Evolutionary conservation across 2,329 filamentous ascomycete species (phyloP).

Genomic region (Calonectria honghensis): DNA sequence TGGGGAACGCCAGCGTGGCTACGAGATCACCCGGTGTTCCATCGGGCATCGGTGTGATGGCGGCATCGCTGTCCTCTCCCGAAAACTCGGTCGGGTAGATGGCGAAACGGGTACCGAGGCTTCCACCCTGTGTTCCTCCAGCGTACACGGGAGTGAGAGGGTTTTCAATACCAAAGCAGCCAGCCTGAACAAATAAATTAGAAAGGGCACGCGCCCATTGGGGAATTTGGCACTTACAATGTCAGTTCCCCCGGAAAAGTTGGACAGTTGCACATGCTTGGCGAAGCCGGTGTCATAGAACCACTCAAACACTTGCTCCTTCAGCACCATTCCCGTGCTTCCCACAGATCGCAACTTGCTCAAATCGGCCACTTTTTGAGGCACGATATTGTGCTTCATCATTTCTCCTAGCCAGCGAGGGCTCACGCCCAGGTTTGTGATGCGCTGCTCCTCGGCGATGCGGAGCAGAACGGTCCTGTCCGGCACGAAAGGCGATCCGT

Average conservation of each 20-base stretch:
- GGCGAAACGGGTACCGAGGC: slow-evolving; percentile 70
- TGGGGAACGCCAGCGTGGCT: slow-evolving; percentile 82
- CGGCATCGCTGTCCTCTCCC: slow-evolving; percentile 68
- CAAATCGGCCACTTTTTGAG: slow-evolving; percentile 78
- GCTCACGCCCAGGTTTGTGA: slow-evolving; percentile 84
- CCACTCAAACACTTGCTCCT: slow-evolving; percentile 87
- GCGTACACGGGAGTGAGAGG: slow-evolving; percentile 80
- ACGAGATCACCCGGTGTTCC: slow-evolving; percentile 86
- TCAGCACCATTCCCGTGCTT: slow-evolving; percentile 88
- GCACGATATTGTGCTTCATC: slow-evolving; percentile 77
- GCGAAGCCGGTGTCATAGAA: slow-evolving; percentile 84
- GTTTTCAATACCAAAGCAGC: slow-evolving; percentile 79
- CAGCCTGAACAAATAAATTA: slow-evolving; percentile 61
- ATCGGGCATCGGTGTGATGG: slow-evolving; percentile 66
- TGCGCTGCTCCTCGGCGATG: slow-evolving; percentile 76
- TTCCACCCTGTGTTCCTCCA: slow-evolving; percentile 71
- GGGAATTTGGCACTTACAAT: slow-evolving; percentile 69
- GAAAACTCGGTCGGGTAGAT: slow-evolving; percentile 72
- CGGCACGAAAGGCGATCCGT: slow-evolving; percentile 87
- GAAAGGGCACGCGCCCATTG: neutral
- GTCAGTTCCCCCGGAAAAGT: slow-evolving; percentile 87
- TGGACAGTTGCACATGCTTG: slow-evolving; percentile 77
- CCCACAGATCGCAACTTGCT: slow-evolving; percentile 76
- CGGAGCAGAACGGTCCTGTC: slow-evolving; percentile 78
- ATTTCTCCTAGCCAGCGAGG: slow-evolving; percentile 86